Conservation (phyloP, 2,329 filamentous ascomycete genomes). For the Hypoxylon sp. region DNA sequence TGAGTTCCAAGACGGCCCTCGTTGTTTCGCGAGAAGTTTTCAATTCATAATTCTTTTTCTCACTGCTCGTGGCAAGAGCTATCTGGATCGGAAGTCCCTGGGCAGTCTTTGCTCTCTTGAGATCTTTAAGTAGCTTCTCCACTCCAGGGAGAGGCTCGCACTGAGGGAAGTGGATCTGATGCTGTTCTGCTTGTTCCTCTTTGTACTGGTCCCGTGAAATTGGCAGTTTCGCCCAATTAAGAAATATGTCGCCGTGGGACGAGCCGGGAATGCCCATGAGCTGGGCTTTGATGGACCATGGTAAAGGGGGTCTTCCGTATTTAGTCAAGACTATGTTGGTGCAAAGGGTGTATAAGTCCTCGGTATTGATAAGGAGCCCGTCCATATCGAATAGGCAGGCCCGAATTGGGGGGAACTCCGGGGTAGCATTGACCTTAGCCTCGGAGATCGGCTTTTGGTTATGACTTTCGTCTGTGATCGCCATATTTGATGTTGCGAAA, state of each 20-base stretch:
- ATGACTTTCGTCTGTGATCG: not conserved
- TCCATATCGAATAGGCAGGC: constrained; percentile 88
- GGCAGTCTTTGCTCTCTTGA: constrained; percentile 54
- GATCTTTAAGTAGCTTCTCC: constrained; percentile 64
- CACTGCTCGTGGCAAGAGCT: constrained; percentile 76
- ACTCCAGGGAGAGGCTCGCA: constrained; percentile 76
- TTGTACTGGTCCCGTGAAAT: constrained; percentile 73
- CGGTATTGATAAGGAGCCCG: constrained; percentile 80
- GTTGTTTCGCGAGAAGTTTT: constrained; percentile 65
- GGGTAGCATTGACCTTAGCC: constrained; percentile 6
- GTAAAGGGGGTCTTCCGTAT: constrained; percentile 72
- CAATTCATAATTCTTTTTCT: constrained; percentile 70
- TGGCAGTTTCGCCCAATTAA: constrained; percentile 78
- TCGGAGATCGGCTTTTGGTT: constrained; percentile 6
- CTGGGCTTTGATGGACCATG: constrained; percentile 82
- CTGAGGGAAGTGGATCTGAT: constrained; percentile 70
- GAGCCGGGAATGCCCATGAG: constrained; percentile 73
- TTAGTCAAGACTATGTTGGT: constrained; percentile 76
- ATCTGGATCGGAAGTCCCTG: constrained; percentile 59
- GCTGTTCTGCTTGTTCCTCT: constrained; percentile 65
- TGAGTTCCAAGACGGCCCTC: constrained; percentile 55
- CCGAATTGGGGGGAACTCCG: constrained; percentile 69
- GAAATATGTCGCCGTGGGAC: constrained; percentile 52
- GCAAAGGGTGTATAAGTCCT: constrained; percentile 77
- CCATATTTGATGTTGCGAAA: not conserved